Percentiles rank a stretch among this genome's conserved stretches.
These are phyloP conservation scores for Paramecium tetraurelia DNA, from an alignment of 73 alveolate genomes.

Conservation along the genomic window DNA sequence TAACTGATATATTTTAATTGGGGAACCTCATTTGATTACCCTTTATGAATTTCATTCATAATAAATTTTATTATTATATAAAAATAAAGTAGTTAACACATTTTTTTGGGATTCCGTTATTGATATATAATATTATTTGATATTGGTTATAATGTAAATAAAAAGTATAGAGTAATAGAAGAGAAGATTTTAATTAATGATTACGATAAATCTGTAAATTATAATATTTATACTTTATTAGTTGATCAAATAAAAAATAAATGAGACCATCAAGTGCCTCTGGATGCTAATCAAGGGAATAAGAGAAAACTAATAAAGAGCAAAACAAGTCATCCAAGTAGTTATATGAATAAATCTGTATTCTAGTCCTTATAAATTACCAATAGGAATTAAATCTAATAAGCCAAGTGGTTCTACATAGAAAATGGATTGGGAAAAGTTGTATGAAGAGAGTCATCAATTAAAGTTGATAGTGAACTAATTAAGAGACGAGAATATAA, in stretches of 20 bases:
- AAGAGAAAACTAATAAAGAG: background rate
- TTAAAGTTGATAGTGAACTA: background rate
- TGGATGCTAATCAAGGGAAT: background rate
- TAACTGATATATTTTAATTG: background rate
- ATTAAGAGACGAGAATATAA: slow-evolving; percentile 17
- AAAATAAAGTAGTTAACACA: background rate
- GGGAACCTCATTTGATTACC: background rate
- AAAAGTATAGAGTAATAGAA: background rate
- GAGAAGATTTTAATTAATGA: background rate
- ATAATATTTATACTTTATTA: background rate
- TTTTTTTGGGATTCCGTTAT: background rate
- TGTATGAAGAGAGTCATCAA: background rate
- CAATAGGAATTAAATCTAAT: background rate
- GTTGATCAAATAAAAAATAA: background rate
- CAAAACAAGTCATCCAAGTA: background rate
- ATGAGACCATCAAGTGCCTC: slow-evolving; percentile 29
- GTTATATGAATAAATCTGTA: background rate
- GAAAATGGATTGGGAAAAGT: slow-evolving; percentile 20
- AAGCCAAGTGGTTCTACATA: background rate
- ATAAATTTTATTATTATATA: background rate
- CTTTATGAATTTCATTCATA: background rate
- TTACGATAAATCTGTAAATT: background rate
- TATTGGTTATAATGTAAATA: background rate
- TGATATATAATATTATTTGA: background rate
- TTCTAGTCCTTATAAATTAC: slow-evolving; percentile 1